Conservation (phyloP, 2,329 filamentous ascomycete genomes). For the Boeremia exigua region DNA sequence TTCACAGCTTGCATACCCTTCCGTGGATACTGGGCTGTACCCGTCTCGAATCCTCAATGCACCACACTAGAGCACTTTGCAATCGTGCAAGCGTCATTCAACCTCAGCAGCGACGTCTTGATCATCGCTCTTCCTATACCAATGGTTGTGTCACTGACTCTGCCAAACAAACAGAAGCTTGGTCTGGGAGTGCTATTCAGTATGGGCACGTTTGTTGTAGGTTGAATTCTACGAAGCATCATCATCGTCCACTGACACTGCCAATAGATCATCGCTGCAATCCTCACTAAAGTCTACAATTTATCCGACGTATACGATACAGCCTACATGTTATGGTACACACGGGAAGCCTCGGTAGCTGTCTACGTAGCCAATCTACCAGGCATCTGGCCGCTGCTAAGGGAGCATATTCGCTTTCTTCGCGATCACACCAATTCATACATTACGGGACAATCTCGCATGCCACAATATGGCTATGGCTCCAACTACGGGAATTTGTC, state of each 20-base stretch:
- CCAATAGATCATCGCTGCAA: conserved; percentile 45
- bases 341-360: conserved; percentile 60
- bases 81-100: conserved; percentile 65
- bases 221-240: conserved; percentile 4
- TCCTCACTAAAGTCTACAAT: conserved; percentile 59
- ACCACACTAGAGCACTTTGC: conserved; percentile 63
- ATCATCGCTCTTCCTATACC: conserved; percentile 66
- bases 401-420: conserved; percentile 50
- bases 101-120: conserved; percentile 65
- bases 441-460: conserved; percentile 15
- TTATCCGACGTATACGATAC: conserved; percentile 50
- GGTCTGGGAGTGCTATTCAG: conserved; percentile 59
- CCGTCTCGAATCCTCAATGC: conserved; percentile 61
- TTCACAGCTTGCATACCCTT: conserved; percentile 62
- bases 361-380: conserved; percentile 62
- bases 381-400: conserved; percentile 60
- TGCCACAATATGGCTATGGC: conserved; percentile 27
- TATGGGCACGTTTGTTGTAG: conserved; percentile 56
- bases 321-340: conserved; percentile 58
- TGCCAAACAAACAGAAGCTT: conserved; percentile 60
- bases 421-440: conserved; percentile 32
- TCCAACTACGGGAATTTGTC: conserved; percentile 29
- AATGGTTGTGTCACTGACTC: conserved; percentile 57
- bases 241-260: conserved; percentile 10
- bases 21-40: conserved; percentile 63